Evolutionary conservation across 352 stramenopile species (phyloP), one percentile per base, ranked within the genome.

Genomic region (Globisporangium yorkense): DNA sequence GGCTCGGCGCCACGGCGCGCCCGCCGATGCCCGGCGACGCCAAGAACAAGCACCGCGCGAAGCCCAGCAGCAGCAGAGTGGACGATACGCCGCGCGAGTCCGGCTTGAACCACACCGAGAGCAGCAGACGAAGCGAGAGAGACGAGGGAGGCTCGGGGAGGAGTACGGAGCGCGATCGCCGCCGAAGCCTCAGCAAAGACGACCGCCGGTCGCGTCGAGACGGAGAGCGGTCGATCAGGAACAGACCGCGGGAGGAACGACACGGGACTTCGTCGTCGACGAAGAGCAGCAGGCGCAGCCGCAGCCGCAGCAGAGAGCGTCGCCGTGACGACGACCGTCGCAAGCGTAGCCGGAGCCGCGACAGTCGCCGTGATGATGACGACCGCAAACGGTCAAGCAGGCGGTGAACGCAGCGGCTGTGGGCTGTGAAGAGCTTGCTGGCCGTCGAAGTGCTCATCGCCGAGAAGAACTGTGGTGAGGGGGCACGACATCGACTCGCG

Each of bases 1-100:
- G 96, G 21, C 68, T 99, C 18, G 94, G 96, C 10, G 96, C 96
- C 0, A 97, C 82, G 13, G 91, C 94, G 24, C 67, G 77, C 31
- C 80, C 82, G 18, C 63, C 62, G 24, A 33, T 85, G 40, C 63
- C 77, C 12, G 74, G 71, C 5, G 74, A 85, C 24, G 58, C 57
- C 4, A 74, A 77, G 51, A 86, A 80, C 56, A 72, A 71, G 51
- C 56, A 58, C 52, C 40, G 16, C 41, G 29, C 60, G 56, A 51
- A 51, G 56, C 49, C 3, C 33, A 45, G 20, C 37, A 48, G 13
- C 24, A 59, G 10, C 5, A 48, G 43, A 20, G 6, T n/a, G 10
- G 51, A 53, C 5, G 43, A 55, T 12, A 49, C 29, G 9, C 62
- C 56, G 3, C 60, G 54, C 16, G 45, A 40, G 5, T 55, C 51